phyloP scores from a whole-genome alignment of 345 rosid genomes.

The Acer negundo region DNA sequence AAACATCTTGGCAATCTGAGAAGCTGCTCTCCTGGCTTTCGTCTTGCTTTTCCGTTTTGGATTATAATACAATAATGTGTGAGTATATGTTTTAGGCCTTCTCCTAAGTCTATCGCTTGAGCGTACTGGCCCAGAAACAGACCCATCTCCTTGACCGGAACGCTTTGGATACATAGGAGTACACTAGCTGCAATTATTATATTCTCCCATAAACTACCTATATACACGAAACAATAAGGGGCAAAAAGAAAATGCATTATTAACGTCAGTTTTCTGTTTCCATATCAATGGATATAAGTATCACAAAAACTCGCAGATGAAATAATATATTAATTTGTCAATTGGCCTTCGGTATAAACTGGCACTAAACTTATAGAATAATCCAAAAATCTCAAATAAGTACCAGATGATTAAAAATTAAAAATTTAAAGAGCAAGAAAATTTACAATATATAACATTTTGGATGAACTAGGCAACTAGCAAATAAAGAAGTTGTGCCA shows the following conservation, averaged over 20 bases:
- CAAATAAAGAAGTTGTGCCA: neutral
- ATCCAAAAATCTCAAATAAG: neutral
- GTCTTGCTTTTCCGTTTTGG: slow-evolving; percentile 80
- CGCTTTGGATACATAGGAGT: slow-evolving; percentile 80
- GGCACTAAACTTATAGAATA: neutral
- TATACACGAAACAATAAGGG: neutral
- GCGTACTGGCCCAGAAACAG: slow-evolving; percentile 82
- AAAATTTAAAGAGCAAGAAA: neutral
- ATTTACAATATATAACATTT: neutral
- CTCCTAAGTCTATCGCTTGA: slow-evolving; percentile 92
- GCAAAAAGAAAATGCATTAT: neutral
- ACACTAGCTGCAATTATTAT: slow-evolving; percentile 38
- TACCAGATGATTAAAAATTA: neutral
- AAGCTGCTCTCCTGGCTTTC: slow-evolving; percentile 89
- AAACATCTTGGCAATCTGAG: slow-evolving; percentile 86
- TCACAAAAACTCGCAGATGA: neutral
- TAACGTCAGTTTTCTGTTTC: slow-evolving; percentile 1
- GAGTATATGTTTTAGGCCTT: slow-evolving; percentile 70
- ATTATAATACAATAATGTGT: slow-evolving; percentile 65
- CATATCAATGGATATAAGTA: slow-evolving; percentile 11
- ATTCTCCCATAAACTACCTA: slow-evolving; percentile 54
- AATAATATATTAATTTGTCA: neutral
- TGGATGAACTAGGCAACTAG: neutral
- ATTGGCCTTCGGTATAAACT: neutral
- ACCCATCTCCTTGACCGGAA: slow-evolving; percentile 85